A percentile compares a stretch with the other conserved stretches of the same genome.
These are phyloP conservation scores for Tetrahymena malaccensis DNA, from an alignment of 73 alveolate species.

Conservation along the genomic window DNA sequence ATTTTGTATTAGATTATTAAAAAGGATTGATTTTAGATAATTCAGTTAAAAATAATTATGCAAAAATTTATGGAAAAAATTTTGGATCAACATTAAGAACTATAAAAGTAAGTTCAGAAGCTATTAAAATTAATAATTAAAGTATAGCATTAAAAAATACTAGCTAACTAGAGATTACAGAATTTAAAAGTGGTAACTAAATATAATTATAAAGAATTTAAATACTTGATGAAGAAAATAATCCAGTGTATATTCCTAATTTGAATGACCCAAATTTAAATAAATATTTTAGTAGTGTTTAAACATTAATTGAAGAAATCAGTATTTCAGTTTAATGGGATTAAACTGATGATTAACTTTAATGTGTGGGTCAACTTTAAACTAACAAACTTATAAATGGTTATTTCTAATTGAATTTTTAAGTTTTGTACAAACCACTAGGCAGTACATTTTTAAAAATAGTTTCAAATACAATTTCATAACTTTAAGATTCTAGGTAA, in stretches of 20 bases:
- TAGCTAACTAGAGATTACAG: too few species aligned
- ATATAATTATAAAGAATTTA: too few species aligned
- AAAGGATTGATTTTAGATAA: not conserved
- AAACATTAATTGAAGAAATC: not conserved
- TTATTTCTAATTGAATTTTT: too few species aligned
- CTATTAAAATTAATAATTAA: too few species aligned
- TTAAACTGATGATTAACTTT: too few species aligned
- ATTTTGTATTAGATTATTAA: not conserved
- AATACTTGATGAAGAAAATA: not conserved
- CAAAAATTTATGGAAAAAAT: not conserved
- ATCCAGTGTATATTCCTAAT: not conserved
- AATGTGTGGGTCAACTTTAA: not conserved
- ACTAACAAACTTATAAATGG: not conserved
- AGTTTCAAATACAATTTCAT: not conserved
- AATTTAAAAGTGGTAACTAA: not conserved
- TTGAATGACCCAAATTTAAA: not conserved
- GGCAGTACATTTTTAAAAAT: not conserved
- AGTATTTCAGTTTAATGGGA: not conserved
- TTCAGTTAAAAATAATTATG: not conserved
- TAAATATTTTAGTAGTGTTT: not conserved
- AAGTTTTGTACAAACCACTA: not conserved
- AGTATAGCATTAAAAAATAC: not conserved
- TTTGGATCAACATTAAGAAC: not conserved
- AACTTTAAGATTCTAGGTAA: not conserved
- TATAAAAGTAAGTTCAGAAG: not conserved